Evolutionary conservation across 257 asterid species (phyloP), one percentile per base, ranked within the genome.

Genomic region (Paulownia fortunei): DNA sequence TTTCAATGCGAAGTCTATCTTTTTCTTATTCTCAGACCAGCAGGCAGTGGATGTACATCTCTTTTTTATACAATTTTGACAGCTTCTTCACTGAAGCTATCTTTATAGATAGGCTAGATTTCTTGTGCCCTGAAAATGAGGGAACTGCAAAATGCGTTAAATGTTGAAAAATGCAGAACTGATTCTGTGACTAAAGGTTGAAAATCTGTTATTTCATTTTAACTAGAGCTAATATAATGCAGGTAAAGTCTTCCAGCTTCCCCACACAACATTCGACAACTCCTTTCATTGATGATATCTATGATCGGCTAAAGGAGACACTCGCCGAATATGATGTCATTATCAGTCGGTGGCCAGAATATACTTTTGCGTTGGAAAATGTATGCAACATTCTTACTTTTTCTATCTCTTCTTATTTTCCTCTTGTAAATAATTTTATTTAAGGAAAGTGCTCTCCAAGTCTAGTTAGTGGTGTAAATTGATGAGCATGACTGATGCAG

Each of bases 261-360:
- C 82, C 86, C 19, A 72, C 79, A 3, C 85, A 64, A 42, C 83
- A 80, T 30, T 80, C 92, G n/a, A 88, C 96, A 13, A 86, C 96
- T 68, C 89, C 97, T 76, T 96, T 93, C 86, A 84, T 88, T 41
- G 96, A 91, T 72, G 97, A 88, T 66, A 89, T 95, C 62, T 95
- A 95, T 63, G 84, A 59, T 76, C 89, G 84, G 68, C 66, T 95
- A 70, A 91, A 86, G 87, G 98, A 93, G 86, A 89, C 97, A 1
- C 88, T 95, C 24, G 61, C 80, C 3, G 97, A 92, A 56, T 95
- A 92, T 55, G 96, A 95, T 70, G 94, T 89, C 80, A 88, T 95
- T 51, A 88, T 95, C 74, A 83, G 91, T 67, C 92, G 97, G 23
- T 95, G 99, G 99, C 99, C 98, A 5, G 99, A 95, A 76, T 95